Base-by-base conservation (phyloP, 495 filamentous ascomycete genomes). In the Penicillium turbatum region DNA sequence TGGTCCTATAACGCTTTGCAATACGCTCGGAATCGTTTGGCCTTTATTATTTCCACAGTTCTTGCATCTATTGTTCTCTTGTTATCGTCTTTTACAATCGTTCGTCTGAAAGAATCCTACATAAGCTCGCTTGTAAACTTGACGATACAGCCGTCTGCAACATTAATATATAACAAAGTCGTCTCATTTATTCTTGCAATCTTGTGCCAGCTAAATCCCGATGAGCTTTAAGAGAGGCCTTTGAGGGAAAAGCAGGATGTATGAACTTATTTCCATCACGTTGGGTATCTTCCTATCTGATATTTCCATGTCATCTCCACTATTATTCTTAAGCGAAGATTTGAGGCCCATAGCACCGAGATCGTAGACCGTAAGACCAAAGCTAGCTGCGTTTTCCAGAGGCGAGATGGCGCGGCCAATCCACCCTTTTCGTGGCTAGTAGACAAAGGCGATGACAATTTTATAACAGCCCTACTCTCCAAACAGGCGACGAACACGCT, bases 401-500 rank as follows among this genome's bases (percentile, higher is more conserved):
- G 16, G 39, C n/a, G 12, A 8, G 34, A 32, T 21, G 27, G 16
- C 32, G 21, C 12, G n/a, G 11, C 29, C 17, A 32, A 40, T 9
- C 12, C 40, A 19, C 30, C 10, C 19, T 11, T 40, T 35, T 43
- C 38, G 17, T 11, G 15, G 49, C 19, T 43, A 40, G 21, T 36
- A 31, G 48, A 48, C 29, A 32, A 64, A 31, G 41, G 42, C 32
- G 30, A 42, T 21, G 44, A 55, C 12, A 47, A 17, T 36, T 10
- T 35, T 35, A n/a, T 7, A 6, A 36, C 36, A 41, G 35, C 42
- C 46, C 66, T 83, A 96, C 72, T 97, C 92, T 52, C 92, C 92
- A 81, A 96, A 96, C 53, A 97, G 69, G 57, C 91, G 84, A 63
- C 88, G 81, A 49, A 97, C 95, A 61, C 93, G 82, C 69, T 89